A percentile compares a stretch with the other conserved stretches of the same genome.
Conservation (phyloP, 2,329 filamentous ascomycete genomes). For the Colletotrichum spinosum region DNA sequence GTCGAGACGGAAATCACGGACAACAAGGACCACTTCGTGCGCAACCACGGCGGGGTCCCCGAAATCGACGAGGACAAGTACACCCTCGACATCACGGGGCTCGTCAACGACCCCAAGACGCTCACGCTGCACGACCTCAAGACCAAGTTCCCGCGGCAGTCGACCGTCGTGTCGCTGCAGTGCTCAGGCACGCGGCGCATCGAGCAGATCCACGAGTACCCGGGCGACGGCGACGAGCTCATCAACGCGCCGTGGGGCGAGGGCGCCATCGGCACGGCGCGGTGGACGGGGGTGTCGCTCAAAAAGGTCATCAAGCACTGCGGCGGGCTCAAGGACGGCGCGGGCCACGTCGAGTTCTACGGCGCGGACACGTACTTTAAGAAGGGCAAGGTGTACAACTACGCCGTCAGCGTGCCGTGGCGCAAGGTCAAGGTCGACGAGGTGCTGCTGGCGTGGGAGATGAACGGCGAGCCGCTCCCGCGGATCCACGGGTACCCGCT, state of each 20-base stretch:
- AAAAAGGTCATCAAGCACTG: constrained; percentile 79
- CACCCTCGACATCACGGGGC: constrained; percentile 67
- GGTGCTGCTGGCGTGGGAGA: constrained; percentile 77
- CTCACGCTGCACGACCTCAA: constrained; percentile 71
- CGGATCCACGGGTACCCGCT: constrained; percentile 75
- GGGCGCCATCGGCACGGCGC: constrained; percentile 75
- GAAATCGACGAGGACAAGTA: constrained; percentile 68
- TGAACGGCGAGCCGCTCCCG: constrained; percentile 75
- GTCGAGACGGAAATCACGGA: constrained; percentile 67
- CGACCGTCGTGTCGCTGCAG: constrained; percentile 71
- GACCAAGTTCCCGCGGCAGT: constrained; percentile 72
- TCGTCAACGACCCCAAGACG: constrained; percentile 68
- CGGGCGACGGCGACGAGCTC: constrained; percentile 75
- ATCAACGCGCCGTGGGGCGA: constrained; percentile 69
- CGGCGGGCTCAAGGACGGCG: constrained; percentile 66
- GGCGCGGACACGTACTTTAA: constrained; percentile 82
- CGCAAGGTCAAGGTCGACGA: constrained; percentile 75
- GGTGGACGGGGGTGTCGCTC: constrained; percentile 71
- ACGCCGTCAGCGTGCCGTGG: constrained; percentile 74
- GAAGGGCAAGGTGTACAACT: constrained; percentile 73
- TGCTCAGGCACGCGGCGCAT: constrained; percentile 77
- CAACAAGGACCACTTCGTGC: constrained; percentile 71
- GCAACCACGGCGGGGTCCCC: constrained; percentile 79
- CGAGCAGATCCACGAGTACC: constrained; percentile 74
- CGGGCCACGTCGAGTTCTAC: constrained; percentile 74